Evolutionary conservation across 2,329 filamentous ascomycete species (phyloP).

Genomic region (Thelonectria blattea): DNA sequence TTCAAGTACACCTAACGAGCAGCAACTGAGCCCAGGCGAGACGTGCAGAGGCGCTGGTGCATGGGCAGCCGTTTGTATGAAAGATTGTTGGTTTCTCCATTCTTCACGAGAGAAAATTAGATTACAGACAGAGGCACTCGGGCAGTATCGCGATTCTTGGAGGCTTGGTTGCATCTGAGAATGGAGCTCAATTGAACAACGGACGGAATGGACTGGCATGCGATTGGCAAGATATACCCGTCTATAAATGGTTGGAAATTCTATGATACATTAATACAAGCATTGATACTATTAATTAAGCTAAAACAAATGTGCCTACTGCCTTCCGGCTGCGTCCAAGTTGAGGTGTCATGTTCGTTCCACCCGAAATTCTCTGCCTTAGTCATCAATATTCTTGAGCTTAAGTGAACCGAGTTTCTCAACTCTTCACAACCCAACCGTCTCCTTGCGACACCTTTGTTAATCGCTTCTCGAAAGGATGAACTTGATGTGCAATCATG

Average conservation of each 20-base stretch:
- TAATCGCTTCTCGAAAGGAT: neutral
- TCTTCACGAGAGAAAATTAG: too few species aligned
- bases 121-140: too few species aligned
- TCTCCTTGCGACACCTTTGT: neutral
- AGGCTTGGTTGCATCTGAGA: too few species aligned
- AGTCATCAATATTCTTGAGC: slow-evolving; percentile 7
- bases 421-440: neutral
- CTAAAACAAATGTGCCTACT: too few species aligned
- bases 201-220: neutral
- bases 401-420: slow-evolving; percentile 1
- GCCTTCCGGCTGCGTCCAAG: too few species aligned
- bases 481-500: neutral
- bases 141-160: too few species aligned
- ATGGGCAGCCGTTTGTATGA: too few species aligned
- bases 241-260: neutral
- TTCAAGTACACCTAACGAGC: neutral
- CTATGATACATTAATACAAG: neutral
- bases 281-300: neutral
- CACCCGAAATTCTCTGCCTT: neutral
- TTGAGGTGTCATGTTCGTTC: neutral
- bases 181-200: too few species aligned
- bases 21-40: neutral
- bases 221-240: neutral
- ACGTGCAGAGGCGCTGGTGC: neutral
- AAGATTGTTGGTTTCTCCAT: too few species aligned